Evolutionary conservation across 768 basidiomycete genomes (phyloP).

Genomic region (Suillus cothurnatus): DNA sequence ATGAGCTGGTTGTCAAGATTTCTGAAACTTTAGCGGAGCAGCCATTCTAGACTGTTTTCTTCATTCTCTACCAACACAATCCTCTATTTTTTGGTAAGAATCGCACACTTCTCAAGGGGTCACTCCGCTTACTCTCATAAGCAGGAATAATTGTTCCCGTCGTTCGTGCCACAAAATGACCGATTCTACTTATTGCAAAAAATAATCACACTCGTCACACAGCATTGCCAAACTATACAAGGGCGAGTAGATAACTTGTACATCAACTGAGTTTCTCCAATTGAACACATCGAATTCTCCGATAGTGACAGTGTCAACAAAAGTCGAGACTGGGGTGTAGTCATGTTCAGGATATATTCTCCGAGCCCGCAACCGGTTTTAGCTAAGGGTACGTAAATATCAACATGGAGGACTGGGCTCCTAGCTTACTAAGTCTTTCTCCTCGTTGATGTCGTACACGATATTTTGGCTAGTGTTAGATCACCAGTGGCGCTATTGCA

Average conservation of each 20-base stretch:
- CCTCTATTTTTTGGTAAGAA: background rate
- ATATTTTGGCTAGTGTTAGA: background rate
- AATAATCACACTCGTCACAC: background rate
- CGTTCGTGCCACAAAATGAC: background rate
- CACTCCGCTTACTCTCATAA: background rate
- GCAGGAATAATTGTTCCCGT: background rate
- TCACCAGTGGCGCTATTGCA: background rate
- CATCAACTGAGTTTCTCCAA: background rate
- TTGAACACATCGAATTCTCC: background rate
- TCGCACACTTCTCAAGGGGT: background rate
- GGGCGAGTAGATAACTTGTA: slow-evolving; percentile 5
- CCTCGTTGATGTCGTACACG: background rate
- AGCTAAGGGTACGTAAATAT: background rate
- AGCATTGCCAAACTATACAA: background rate
- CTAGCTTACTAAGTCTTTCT: background rate
- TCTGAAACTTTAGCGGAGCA: slow-evolving; percentile 58
- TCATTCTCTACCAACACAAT: background rate
- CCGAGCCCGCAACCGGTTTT: background rate
- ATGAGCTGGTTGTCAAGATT: slow-evolving; percentile 52
- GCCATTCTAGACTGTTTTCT: slow-evolving; percentile 40
- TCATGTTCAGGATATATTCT: background rate
- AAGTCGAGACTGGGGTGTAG: background rate
- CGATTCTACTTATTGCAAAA: background rate
- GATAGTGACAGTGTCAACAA: background rate
- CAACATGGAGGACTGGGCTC: background rate